Conservation (phyloP, 805 yeast species). For the Teunomyces stri region DNA sequence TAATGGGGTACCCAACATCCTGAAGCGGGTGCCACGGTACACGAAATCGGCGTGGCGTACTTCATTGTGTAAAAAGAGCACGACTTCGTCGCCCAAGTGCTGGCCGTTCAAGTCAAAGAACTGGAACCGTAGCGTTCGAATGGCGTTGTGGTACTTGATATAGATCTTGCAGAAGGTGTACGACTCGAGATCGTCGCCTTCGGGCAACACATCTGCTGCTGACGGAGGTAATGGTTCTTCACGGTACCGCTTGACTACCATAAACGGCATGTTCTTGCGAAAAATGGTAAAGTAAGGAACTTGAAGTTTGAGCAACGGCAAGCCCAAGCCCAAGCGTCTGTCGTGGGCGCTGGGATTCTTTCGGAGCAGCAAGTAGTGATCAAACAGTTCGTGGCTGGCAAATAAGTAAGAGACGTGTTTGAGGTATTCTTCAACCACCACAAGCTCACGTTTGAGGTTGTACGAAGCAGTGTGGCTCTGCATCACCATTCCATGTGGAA, state of each 20-base stretch:
- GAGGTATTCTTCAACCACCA: slow-evolving; percentile 34
- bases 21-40: slow-evolving; percentile 35
- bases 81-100: slow-evolving; percentile 17
- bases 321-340: slow-evolving; percentile 31
- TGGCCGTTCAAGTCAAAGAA: slow-evolving; percentile 20
- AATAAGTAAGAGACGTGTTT: slow-evolving; percentile 29
- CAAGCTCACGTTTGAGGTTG: slow-evolving; percentile 26
- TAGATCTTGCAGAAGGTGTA: slow-evolving; percentile 33
- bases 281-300: slow-evolving; percentile 37
- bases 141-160: slow-evolving; percentile 23
- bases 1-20: slow-evolving; percentile 37
- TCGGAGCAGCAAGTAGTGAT: slow-evolving; percentile 27
- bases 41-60: slow-evolving; percentile 40
- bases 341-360: slow-evolving; percentile 20
- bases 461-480: slow-evolving; percentile 18
- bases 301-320: slow-evolving; percentile 35
- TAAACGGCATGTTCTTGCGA: slow-evolving; percentile 33
- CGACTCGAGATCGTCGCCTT: slow-evolving; percentile 29
- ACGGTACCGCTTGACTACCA: slow-evolving; percentile 28
- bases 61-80: slow-evolving; percentile 34
- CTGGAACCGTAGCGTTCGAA: slow-evolving; percentile 27
- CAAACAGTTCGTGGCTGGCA: slow-evolving; percentile 26
- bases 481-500: slow-evolving; percentile 14
- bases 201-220: slow-evolving; percentile 8
- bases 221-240: slow-evolving; percentile 23